Percentiles rank a stretch among this genome's conserved stretches.
Evolutionary conservation across 345 rosid genomes (phyloP).

Genomic region (Leavenworthia alabamica): DNA sequence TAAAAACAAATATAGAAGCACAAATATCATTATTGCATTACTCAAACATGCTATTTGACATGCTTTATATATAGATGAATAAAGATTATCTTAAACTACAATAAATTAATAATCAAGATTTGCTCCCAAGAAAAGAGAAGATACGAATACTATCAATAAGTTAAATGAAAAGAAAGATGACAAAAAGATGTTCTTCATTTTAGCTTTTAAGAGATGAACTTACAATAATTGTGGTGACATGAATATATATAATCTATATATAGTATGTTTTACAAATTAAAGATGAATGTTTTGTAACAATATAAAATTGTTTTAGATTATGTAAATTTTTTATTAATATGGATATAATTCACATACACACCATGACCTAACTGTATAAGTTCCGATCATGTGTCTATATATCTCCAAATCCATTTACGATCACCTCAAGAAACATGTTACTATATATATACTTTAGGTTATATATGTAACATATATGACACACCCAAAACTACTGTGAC

Average conservation of each 20-base stretch:
- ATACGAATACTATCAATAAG: constrained; percentile 3
- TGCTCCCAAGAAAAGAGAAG: constrained; percentile 10
- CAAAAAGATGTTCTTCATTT: background rate
- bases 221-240: background rate
- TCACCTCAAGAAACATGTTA: no score
- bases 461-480: background rate
- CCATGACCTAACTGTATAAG: no score
- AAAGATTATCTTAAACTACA: background rate
- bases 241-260: no score
- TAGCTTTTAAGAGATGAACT: background rate
- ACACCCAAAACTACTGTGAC: background rate
- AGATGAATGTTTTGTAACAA: no score
- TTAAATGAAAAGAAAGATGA: background rate
- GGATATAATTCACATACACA: no score
- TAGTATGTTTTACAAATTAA: no score
- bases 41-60: background rate
- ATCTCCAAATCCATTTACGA: background rate
- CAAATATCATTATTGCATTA: background rate
- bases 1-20: background rate
- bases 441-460: no score
- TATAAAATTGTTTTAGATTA: no score
- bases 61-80: no score
- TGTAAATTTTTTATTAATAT: no score
- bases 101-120: constrained; percentile 4
- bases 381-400: background rate